Base-by-base conservation (phyloP, 192 early-diverging fungal species). In the Pilaira anomala region DNA sequence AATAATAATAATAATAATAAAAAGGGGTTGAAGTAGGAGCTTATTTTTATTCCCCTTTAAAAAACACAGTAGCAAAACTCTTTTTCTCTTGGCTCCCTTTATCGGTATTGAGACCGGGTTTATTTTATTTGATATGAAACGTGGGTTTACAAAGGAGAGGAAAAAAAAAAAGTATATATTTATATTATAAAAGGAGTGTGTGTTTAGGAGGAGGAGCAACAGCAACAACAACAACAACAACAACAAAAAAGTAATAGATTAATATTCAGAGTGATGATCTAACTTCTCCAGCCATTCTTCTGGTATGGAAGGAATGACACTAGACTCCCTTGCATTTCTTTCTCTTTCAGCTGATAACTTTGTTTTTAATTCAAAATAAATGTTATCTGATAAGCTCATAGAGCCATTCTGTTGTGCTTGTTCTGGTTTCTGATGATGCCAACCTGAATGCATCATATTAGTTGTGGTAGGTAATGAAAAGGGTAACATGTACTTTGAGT, bases 401-500 rank as follows among this genome's bases (percentile, higher is more conserved):
- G 3, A 16, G 44, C 16, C 44, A 18, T 14, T 16, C 39, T 45
- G 1, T 54, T 46, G 1, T 42, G 18, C 14, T 57, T 57, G 41
- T 54, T 49, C n/a, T 48, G 56, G 11, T 45, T 55, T 44, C 22
- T 48, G 7, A 45, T 61, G 29, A 57, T 22, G 29, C 64, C 41
- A 56, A 36, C 30, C 28, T 46, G 19, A 41, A 58, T 33, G 58
- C 9, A 66, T 48, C 57, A 62, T 69, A 30, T 83, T 77, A 58
- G 75, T 75, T 30, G 79, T 76, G 1, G 83, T 87, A 2, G 85
- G 85, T 39, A 87, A 74, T 7, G 83, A 78, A 68, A 87, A 87
- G 57, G 85, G 83, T 30, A 83, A 53, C 52, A 80, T 68, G 48
- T 79, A 81, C 8, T 61, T 60, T 0, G 83, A 75, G 52, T 87